phyloP scores from a whole-genome alignment of 1,139 yeast genomes.

The Candida smagusa region DNA sequence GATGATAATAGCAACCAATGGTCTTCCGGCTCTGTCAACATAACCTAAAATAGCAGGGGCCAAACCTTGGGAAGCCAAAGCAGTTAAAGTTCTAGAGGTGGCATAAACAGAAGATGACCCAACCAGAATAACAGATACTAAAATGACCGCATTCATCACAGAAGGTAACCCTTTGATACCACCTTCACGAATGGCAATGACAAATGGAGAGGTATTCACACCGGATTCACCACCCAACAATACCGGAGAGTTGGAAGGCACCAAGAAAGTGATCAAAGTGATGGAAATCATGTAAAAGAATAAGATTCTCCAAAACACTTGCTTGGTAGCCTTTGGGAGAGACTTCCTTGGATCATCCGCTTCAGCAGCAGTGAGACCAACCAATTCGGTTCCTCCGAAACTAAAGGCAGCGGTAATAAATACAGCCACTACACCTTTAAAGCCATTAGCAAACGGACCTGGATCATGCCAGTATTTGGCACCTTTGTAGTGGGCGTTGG shows the following conservation, averaged over 20 bases:
- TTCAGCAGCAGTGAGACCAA: conserved; percentile 42
- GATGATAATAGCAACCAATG: conserved; percentile 28
- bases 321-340: conserved; percentile 40
- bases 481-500: conserved; percentile 23
- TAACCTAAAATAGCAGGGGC: conserved; percentile 26
- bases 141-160: conserved; percentile 68
- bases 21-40: conserved; percentile 26
- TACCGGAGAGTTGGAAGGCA: conserved; percentile 30
- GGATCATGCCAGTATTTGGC: conserved; percentile 30
- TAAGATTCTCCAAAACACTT: conserved; percentile 35
- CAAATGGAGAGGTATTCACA: conserved; percentile 52
- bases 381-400: conserved; percentile 49
- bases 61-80: conserved; percentile 24
- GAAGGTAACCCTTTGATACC: conserved; percentile 63
- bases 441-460: conserved; percentile 36
- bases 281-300: conserved; percentile 33
- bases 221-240: conserved; percentile 37
- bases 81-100: conserved; percentile 23
- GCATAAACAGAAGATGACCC: conserved; percentile 32
- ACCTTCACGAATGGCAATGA: conserved; percentile 56
- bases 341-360: conserved; percentile 37
- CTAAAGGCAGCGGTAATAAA: conserved; percentile 57
- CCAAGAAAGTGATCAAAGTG: conserved; percentile 30
- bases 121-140: conserved; percentile 60
- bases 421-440: conserved; percentile 46